phyloP scores from a whole-genome alignment of 768 basidiomycete genomes.

The Coprinopsis sp. region DNA sequence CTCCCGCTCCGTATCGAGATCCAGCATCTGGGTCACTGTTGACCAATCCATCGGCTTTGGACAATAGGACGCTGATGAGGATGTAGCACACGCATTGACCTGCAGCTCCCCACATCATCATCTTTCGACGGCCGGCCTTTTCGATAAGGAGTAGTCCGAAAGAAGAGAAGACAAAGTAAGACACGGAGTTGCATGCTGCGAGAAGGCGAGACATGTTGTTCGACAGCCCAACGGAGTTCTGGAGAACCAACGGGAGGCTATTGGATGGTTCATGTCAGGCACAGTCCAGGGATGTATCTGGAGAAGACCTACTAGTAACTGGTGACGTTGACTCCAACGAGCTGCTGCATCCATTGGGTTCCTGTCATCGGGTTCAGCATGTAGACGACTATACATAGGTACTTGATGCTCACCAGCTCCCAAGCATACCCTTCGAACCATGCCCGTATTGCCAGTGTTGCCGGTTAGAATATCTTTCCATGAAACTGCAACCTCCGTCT shows the following conservation, averaged over 20 bases:
- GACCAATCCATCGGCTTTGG: constrained; percentile 19
- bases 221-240: constrained; percentile 47
- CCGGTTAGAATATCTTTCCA: constrained; percentile 40
- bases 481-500: constrained; percentile 35
- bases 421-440: constrained; percentile 38
- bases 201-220: constrained; percentile 45
- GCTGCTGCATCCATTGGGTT: constrained; percentile 50
- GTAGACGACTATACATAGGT: neutral
- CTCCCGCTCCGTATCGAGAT: constrained; percentile 35
- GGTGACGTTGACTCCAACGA: constrained; percentile 48
- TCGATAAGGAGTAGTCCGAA: constrained; percentile 43
- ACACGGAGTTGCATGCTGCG: constrained; percentile 48
- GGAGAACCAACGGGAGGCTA: constrained; percentile 44
- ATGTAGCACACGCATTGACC: constrained; percentile 46
- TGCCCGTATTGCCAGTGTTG: constrained; percentile 40
- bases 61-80: constrained; percentile 39
- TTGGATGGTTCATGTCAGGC: neutral
- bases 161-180: constrained; percentile 46
- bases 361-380: constrained; percentile 21
- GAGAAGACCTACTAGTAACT: constrained; percentile 40
- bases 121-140: constrained; percentile 41
- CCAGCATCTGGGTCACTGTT: constrained; percentile 25
- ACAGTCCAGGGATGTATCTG: neutral
- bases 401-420: constrained; percentile 32
- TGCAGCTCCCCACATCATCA: constrained; percentile 52